Percentiles rank a stretch among this genome's conserved stretches.
These are phyloP conservation scores for Pachysolen tannophilus DNA, from an alignment of 805 yeast species.

Conservation along the genomic window DNA sequence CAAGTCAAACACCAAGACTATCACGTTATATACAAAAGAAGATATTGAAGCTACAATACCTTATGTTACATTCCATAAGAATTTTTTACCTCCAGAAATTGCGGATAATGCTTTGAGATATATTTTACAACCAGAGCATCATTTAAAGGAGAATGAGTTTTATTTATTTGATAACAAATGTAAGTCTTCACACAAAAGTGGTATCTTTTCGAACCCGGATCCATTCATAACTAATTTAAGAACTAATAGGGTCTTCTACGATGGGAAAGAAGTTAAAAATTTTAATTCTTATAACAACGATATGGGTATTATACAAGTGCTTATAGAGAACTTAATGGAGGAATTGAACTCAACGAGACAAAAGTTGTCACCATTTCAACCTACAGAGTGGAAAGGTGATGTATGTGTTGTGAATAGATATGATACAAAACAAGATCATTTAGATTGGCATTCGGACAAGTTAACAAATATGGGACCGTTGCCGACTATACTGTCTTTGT, in stretches of 20 bases:
- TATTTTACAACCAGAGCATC: slow-evolving; percentile 31
- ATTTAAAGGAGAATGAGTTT: slow-evolving; percentile 39
- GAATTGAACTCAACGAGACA: slow-evolving; percentile 23
- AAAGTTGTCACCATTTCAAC: slow-evolving; percentile 29
- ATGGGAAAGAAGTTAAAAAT: slow-evolving; percentile 30
- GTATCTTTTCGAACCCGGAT: slow-evolving; percentile 23
- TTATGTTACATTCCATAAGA: slow-evolving; percentile 39
- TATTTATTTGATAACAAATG: slow-evolving; percentile 58
- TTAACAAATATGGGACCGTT: slow-evolving; percentile 67
- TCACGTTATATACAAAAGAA: slow-evolving; percentile 37
- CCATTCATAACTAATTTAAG: slow-evolving; percentile 7
- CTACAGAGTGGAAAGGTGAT: slow-evolving; percentile 41
- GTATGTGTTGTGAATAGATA: slow-evolving; percentile 52
- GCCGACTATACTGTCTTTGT: slow-evolving; percentile 56
- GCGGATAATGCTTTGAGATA: slow-evolving; percentile 37
- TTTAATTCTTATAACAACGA: slow-evolving; percentile 28
- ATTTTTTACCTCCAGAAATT: slow-evolving; percentile 42
- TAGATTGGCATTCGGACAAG: slow-evolving; percentile 76
- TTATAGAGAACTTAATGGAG: slow-evolving; percentile 30
- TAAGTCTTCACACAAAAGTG: slow-evolving; percentile 45
- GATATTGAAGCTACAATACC: slow-evolving; percentile 44
- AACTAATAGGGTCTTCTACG: slow-evolving; percentile 24
- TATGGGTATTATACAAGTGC: slow-evolving; percentile 30
- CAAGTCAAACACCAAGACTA: slow-evolving; percentile 9
- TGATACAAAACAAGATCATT: slow-evolving; percentile 36